Conservation (phyloP, 192 early-diverging fungal genomes). For the Spinellus fusiger region DNA sequence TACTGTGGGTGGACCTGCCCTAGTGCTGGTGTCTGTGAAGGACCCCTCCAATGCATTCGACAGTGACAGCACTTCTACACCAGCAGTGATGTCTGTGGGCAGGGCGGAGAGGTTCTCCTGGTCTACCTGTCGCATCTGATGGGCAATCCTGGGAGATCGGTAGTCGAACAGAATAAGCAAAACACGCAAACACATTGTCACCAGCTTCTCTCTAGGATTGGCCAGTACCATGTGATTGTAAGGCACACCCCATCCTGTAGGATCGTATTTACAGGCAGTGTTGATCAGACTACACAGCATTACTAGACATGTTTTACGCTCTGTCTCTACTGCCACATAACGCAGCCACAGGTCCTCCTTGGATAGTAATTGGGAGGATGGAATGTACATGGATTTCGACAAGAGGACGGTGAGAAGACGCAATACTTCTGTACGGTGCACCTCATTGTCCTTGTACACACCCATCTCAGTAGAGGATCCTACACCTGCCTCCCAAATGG, state of each 20-base stretch:
- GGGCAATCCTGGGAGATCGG: conserved; percentile 31
- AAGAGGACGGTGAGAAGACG: conserved; percentile 73
- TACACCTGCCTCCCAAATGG: conserved; percentile 76
- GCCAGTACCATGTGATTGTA: conserved; percentile 80
- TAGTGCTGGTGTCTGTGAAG: no score
- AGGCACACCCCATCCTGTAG: conserved; percentile 80
- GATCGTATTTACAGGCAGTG: conserved; percentile 75
- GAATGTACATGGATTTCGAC: conserved; percentile 76
- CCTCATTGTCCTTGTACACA: conserved; percentile 60
- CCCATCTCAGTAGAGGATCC: conserved; percentile 66
- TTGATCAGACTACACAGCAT: conserved; percentile 85
- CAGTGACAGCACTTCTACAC: not conserved
- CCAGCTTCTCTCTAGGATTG: conserved; percentile 68
- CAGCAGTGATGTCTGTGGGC: not conserved
- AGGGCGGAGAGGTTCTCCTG: conserved; percentile 3
- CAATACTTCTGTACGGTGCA: conserved; percentile 71
- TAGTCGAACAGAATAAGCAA: conserved; percentile 72
- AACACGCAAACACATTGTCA: conserved; percentile 62
- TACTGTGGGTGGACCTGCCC: not conserved
- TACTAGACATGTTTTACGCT: conserved; percentile 67
- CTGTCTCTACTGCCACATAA: conserved; percentile 45
- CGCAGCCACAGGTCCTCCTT: conserved; percentile 55
- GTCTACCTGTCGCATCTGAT: conserved; percentile 8
- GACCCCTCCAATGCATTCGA: not conserved
- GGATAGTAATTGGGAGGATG: conserved; percentile 41